Evolutionary conservation across 345 rosid genomes (phyloP).

Genomic region (Adansonia digitata): DNA sequence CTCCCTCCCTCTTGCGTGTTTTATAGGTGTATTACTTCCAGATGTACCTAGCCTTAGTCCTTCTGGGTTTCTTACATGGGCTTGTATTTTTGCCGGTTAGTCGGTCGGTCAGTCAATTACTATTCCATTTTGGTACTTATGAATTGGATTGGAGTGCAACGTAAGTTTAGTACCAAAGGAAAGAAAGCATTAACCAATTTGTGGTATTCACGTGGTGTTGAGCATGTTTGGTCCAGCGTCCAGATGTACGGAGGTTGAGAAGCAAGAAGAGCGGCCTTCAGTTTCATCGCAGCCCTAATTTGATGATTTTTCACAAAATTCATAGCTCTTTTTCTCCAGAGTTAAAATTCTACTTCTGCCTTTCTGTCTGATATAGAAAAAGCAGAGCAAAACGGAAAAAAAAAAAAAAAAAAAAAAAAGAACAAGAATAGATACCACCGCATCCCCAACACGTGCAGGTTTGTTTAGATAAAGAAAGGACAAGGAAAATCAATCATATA

Average conservation of each 20-base stretch:
- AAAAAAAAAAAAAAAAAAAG: too few species aligned
- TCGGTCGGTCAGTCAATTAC: too few species aligned
- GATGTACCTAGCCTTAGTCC: conserved; percentile 93
- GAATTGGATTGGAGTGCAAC: too few species aligned
- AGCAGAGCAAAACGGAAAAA: too few species aligned
- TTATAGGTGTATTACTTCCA: conserved; percentile 90
- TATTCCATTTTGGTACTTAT: too few species aligned
- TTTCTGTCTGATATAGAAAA: too few species aligned
- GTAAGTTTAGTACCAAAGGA: background rate
- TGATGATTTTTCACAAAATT: background rate
- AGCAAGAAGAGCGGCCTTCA: conserved; percentile 63
- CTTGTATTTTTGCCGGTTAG: conserved; percentile 92
- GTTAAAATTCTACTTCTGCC: background rate
- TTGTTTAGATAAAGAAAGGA: background rate
- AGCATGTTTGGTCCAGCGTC: conserved; percentile 93
- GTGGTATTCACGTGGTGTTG: conserved; percentile 64
- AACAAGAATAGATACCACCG: too few species aligned
- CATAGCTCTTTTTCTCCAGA: conserved; percentile 10
- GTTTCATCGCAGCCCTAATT: conserved; percentile 40
- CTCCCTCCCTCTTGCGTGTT: background rate
- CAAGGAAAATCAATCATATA: too few species aligned
- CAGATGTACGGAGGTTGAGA: conserved; percentile 53
- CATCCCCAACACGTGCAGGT: conserved; percentile 21
- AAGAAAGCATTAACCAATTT: background rate
- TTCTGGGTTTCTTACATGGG: conserved; percentile 93